Conservation (phyloP, 2,329 filamentous ascomycete species). For the Sporothrix brunneoviolacea region DNA sequence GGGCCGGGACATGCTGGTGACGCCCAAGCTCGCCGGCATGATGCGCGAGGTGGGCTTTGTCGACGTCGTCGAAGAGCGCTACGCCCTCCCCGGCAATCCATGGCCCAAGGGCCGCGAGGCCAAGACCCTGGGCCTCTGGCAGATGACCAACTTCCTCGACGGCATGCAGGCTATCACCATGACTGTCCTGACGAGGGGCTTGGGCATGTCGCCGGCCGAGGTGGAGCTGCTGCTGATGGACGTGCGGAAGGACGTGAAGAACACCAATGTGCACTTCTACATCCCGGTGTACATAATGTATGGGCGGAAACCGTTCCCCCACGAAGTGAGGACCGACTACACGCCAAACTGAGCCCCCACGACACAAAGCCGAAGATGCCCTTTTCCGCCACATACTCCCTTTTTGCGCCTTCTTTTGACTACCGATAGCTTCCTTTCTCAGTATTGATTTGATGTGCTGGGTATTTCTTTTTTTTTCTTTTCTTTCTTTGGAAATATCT, state of each 20-base stretch:
- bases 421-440: no score
- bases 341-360: no score
- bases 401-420: no score
- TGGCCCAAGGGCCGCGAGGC: conserved; percentile 24
- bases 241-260: conserved; percentile 19
- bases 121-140: conserved; percentile 25
- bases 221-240: conserved; percentile 22
- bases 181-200: conserved; percentile 21
- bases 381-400: no score
- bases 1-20: conserved; percentile 27
- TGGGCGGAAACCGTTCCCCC: conserved; percentile 15
- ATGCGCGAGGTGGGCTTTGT: conserved; percentile 26
- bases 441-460: no score
- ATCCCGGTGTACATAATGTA: conserved; percentile 21
- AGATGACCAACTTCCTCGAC: conserved; percentile 24
- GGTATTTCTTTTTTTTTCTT: no score
- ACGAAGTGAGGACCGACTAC: conserved; percentile 1
- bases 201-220: conserved; percentile 23
- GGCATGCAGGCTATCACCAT: conserved; percentile 25
- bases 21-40: conserved; percentile 23
- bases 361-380: no score
- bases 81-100: conserved; percentile 24
- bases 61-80: conserved; percentile 24
- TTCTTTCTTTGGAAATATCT: no score
- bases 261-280: conserved; percentile 20